Evolutionary conservation across 176 grass and related monocot species (phyloP).

Genomic region (Pharus latifolius): DNA sequence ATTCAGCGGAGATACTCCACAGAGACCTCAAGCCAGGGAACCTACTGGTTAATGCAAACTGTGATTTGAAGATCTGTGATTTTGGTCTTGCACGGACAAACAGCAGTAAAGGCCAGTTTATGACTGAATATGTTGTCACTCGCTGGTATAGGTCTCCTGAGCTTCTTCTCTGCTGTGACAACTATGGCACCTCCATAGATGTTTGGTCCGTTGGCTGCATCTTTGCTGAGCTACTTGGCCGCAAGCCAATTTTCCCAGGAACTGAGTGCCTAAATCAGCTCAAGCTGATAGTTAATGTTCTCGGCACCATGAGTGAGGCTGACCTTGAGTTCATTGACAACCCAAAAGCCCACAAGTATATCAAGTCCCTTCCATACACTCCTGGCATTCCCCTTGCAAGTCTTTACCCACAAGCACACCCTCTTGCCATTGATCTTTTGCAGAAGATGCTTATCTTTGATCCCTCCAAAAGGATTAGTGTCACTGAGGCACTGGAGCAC

Average conservation of each 20-base stretch:
- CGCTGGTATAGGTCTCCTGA: conserved; percentile 60
- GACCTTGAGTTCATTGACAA: conserved; percentile 56
- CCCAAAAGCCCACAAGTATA: conserved; percentile 43
- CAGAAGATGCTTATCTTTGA: conserved; percentile 58
- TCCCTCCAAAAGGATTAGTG: conserved; percentile 36
- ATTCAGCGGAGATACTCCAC: conserved; percentile 59
- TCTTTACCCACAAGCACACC: conserved; percentile 42
- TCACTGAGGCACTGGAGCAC: conserved; percentile 37
- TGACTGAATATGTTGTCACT: conserved; percentile 58
- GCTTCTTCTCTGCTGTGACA: conserved; percentile 47
- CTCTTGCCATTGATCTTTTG: conserved; percentile 41
- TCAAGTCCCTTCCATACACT: conserved; percentile 44
- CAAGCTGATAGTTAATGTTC: conserved; percentile 50
- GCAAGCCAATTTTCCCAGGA: conserved; percentile 48
- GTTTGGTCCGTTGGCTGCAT: conserved; percentile 58
- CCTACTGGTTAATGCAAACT: conserved; percentile 46
- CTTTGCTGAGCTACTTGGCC: conserved; percentile 48
- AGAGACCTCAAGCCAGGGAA: conserved; percentile 66
- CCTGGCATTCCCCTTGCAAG: conserved; percentile 29
- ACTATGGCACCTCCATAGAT: conserved; percentile 48
- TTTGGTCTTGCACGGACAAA: conserved; percentile 59
- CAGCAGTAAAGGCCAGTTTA: conserved; percentile 45
- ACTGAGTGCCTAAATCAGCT: conserved; percentile 50
- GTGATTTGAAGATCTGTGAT: conserved; percentile 63
- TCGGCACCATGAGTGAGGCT: conserved; percentile 44